Percentiles rank a stretch among this genome's conserved stretches.
These are phyloP conservation scores for Penicillium subrubescens DNA, from an alignment of 495 filamentous ascomycete genomes.

Conservation along the genomic window DNA sequence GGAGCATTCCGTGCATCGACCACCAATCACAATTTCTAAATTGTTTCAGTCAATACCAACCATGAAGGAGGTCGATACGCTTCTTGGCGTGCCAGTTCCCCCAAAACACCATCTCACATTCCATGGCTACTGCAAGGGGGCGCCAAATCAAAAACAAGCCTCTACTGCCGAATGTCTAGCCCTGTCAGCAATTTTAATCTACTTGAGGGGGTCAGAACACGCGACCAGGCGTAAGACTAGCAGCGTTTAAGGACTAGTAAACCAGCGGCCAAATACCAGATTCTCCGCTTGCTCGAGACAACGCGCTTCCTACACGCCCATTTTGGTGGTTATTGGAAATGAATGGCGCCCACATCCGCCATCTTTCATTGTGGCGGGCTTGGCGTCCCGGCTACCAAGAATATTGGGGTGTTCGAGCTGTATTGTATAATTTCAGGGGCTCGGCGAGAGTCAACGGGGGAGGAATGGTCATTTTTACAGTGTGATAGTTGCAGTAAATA, in stretches of 20 bases:
- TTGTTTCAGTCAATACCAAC: neutral
- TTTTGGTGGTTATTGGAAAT: neutral
- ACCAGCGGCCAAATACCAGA: neutral
- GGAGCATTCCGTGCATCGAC: neutral
- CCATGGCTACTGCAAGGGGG: neutral
- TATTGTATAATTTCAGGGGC: neutral
- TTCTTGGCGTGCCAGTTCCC: neutral
- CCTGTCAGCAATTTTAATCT: neutral
- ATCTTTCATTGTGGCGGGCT: neutral
- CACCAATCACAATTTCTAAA: neutral
- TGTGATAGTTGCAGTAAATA: neutral
- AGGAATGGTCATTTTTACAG: neutral
- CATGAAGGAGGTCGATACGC: neutral
- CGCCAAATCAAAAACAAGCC: conserved; percentile 1
- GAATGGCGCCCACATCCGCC: neutral
- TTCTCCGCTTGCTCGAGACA: neutral
- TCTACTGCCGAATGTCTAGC: neutral
- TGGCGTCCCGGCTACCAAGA: neutral
- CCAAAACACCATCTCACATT: neutral
- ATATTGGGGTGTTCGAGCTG: neutral
- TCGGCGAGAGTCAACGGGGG: neutral
- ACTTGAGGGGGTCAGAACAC: neutral
- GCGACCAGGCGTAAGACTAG: neutral
- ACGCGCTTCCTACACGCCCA: neutral
- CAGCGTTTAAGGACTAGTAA: neutral